Base-by-base conservation (phyloP, 129 eudicot species). In the Dittrichia graveolens region DNA sequence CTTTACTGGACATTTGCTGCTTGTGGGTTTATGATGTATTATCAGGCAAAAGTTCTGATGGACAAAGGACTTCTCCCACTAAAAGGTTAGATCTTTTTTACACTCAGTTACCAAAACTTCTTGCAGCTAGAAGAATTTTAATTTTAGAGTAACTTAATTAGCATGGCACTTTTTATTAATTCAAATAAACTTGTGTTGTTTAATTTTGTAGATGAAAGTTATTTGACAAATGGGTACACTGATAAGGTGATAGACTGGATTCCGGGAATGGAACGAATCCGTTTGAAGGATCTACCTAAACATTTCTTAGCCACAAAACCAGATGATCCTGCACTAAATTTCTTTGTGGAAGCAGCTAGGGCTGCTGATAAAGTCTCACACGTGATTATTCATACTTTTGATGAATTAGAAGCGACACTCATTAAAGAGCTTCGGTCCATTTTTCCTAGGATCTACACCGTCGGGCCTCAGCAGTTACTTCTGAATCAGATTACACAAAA, bases 1-100 rank as follows among this genome's bases (percentile, higher is more conserved):
- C 73, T 68, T 50, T 38, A 34, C 61, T 68, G 73, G 73, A 68
- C 73, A 8, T 4, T 68, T 15, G 61, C 74, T 11, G 80, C 80
- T 3, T 67, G 68, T 46, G 74, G 44, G 0, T 76, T 76, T 46
- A 76, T 76, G 61, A 69, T 49, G n/a, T 76, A 13, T 42, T 43
- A 46, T 15, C 73, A 68, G 73, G 61, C 47, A 2, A 68, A 68
- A 68, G 38, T 40, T 65, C 73, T 82, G 4, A 11, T 38, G 5
- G 73, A 73, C 7, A 62, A 61, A 61, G 82, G 82, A 8, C 12
- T 82, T 15, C 7, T 82, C 7, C 82, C 80, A 4, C 72, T 73
- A n/a, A 61, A 61, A 82, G 82, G 83, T 67, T 43, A 8, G 13
- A 10, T 16, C 8, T 19, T 5, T 54, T 24, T 24, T 24, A 24